Evolutionary conservation across 2,329 filamentous ascomycete species (phyloP), one percentile per base, ranked within the genome.

Genomic region (Talaromyces marneffei): DNA sequence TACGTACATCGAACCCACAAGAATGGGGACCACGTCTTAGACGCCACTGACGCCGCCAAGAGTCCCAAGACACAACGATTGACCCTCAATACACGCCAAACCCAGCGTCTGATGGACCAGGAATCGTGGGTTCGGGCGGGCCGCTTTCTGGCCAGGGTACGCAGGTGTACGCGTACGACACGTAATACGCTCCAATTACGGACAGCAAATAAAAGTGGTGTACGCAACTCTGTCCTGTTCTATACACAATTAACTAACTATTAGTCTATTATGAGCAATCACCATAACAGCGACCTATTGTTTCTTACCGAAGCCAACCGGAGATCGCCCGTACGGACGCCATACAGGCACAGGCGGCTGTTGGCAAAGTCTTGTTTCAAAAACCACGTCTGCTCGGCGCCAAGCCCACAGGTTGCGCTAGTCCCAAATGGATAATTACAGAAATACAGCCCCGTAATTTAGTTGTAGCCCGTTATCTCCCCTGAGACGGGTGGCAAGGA

Each of bases 401-500:
- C 53, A 44, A 56, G 53, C 4, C 33, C 7, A 1, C 9, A 20
- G 27, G 9, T 12, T 4, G 29, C 27, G 46, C 46, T 52, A 52
- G 29, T 10, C 46, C 46, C n/a, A 9, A 33, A 18, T 18, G 2
- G 27, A 52, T 3, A 31, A 52, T 33, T 33, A 33, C 29, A 23
- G 10, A 33, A 52, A 20, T 52, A 20, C 48, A 14, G 48, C n/a
- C 48, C 48, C 29, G 16, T n/a, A n/a, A n/a, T n/a, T n/a, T n/a
- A n/a, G n/a, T 35, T n/a, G 29, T 9, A 50, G 46, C 27, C 46
- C 46, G 46, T 50, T 52, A 52, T 52, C 48, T 52, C 48, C 48
- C 48, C 48, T 52, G 48, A 33, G 29, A 27, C 8, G 2, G 20
- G 48, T 52, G 27, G 48, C 48, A 52, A 50, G 46, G 25, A 50